phyloP scores from a whole-genome alignment of 148 eudicot species.

The Beta vulgaris region DNA sequence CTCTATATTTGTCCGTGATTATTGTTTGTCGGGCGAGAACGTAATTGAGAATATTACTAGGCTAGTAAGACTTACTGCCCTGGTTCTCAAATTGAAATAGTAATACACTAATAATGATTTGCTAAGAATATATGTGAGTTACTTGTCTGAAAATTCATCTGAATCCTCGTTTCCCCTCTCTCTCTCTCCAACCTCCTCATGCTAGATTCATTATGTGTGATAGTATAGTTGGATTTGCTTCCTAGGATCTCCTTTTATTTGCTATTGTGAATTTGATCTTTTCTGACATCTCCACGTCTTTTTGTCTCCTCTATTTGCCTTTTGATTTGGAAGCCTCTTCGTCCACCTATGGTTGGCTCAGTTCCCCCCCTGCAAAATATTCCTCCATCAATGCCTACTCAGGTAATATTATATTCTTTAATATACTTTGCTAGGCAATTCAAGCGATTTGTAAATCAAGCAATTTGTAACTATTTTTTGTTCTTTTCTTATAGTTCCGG shows the following conservation, averaged over 20 bases:
- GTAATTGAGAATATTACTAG: too few relatives aligned
- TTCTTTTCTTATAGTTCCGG: constrained; percentile 54
- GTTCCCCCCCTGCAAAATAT: constrained; percentile 54
- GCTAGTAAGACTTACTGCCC: too few relatives aligned
- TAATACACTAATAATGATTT: too few relatives aligned
- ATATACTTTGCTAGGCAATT: neutral
- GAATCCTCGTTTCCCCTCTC: neutral
- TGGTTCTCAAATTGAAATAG: too few relatives aligned
- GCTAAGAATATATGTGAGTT: constrained; percentile 7
- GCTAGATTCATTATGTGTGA: neutral
- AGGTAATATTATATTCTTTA: constrained; percentile 43
- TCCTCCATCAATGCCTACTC: constrained; percentile 69
- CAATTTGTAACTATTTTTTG: neutral
- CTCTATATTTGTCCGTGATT: too few relatives aligned
- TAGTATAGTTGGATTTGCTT: neutral
- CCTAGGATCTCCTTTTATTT: neutral
- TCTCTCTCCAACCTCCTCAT: neutral
- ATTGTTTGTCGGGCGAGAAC: too few relatives aligned
- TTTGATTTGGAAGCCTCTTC: constrained; percentile 48
- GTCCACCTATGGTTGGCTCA: constrained; percentile 53
- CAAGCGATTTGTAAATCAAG: neutral
- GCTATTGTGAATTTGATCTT: neutral
- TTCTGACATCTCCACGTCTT: neutral
- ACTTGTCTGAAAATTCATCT: neutral
- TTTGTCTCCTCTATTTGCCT: neutral